Evolutionary conservation across 2,329 filamentous ascomycete genomes (phyloP).

Genomic region (Verticillium albo-atrum): DNA sequence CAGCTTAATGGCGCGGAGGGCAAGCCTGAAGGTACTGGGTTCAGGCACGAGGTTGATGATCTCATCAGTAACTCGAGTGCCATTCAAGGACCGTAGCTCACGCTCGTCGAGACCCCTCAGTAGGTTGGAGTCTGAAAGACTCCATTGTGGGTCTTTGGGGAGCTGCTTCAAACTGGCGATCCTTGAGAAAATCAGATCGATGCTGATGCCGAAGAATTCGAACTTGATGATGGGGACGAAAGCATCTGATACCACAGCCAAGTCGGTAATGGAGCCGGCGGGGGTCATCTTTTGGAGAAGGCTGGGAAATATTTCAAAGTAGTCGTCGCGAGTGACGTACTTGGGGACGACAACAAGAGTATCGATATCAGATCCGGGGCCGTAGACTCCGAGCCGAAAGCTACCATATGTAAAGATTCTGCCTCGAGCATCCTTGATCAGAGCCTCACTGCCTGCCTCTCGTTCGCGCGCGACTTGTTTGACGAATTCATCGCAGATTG

Average conservation of each 20-base stretch:
- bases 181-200: constrained; percentile 87
- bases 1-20: constrained; percentile 87
- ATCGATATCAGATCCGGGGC: constrained; percentile 96
- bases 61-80: constrained; percentile 89
- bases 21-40: constrained; percentile 81
- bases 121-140: constrained; percentile 77
- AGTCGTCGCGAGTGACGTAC: constrained; percentile 84
- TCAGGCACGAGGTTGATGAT: constrained; percentile 87
- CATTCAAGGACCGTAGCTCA: constrained; percentile 86
- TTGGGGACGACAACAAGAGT: constrained; percentile 89
- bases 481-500: constrained; percentile 82
- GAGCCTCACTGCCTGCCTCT: constrained; percentile 65
- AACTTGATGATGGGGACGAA: constrained; percentile 98
- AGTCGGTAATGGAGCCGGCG: constrained; percentile 74
- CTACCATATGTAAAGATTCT: constrained; percentile 96
- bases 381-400: constrained; percentile 89
- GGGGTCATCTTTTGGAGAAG: constrained; percentile 73
- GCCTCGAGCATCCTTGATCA: constrained; percentile 80
- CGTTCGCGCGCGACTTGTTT: constrained; percentile 72
- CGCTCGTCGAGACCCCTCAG: constrained; percentile 82
- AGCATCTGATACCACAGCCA: constrained; percentile 81
- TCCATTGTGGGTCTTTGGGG: constrained; percentile 61
- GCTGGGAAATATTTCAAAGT: constrained; percentile 84
- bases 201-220: constrained; percentile 84
- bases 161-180: constrained; percentile 67